Conservation (phyloP, 139 green algal species). For the Asterochloris erici region DNA sequence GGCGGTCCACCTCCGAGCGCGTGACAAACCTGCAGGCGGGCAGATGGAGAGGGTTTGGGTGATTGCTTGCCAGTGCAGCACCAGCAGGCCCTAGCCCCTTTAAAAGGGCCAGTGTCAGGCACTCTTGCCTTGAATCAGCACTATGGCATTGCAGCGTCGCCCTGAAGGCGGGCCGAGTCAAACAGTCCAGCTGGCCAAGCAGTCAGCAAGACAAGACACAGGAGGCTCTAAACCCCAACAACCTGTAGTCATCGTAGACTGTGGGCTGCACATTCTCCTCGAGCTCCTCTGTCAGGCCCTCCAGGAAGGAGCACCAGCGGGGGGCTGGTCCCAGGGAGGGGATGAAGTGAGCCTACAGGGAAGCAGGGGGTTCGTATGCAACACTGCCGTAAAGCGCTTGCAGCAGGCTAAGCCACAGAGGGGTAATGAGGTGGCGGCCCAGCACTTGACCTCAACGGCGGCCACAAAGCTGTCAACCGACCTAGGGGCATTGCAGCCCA, state of each 20-base stretch:
- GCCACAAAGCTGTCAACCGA: no score
- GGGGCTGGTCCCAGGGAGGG: slow-evolving; percentile 89
- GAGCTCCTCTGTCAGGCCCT: slow-evolving; percentile 95
- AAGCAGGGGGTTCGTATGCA: background rate
- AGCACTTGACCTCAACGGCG: no score
- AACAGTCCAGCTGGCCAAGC: no score
- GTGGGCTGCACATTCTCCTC: slow-evolving; percentile 75
- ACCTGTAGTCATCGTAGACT: slow-evolving; percentile 97
- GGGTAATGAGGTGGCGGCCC: no score
- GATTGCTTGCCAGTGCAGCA: no score
- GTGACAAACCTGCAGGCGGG: slow-evolving; percentile 77
- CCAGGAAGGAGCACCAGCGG: slow-evolving; percentile 93
- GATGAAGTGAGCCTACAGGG: slow-evolving; percentile 85
- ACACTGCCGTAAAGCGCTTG: no score
- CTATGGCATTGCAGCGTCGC: background rate
- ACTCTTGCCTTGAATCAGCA: background rate
- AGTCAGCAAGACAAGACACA: background rate
- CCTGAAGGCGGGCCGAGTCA: no score
- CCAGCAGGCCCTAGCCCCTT: no score
- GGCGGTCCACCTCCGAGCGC: slow-evolving; percentile 62
- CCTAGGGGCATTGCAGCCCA: no score
- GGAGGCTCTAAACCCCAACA: slow-evolving; percentile 28
- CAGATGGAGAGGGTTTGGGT: no score
- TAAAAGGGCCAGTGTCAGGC: no score
- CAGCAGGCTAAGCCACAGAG: no score